A percentile compares a stretch with the other conserved stretches of the same genome.
Evolutionary conservation across 331 rosid genomes (phyloP).

Genomic region (Saraca asoca): DNA sequence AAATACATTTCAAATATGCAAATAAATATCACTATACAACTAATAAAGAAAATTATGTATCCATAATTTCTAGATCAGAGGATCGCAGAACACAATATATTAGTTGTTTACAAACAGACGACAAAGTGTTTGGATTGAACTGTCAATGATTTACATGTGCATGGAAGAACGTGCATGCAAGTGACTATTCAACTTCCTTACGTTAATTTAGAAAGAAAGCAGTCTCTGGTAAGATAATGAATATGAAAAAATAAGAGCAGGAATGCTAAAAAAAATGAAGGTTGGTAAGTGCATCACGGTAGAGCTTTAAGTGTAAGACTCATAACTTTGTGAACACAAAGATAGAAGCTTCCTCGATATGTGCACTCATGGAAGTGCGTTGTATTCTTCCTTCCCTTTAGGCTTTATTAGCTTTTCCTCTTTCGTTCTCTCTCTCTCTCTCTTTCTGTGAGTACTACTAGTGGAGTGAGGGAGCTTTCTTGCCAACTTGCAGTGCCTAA

Average conservation of each 20-base stretch:
- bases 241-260: constrained; percentile 20
- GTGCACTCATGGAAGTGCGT: constrained; percentile 89
- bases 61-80: too few relatives aligned
- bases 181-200: constrained; percentile 35
- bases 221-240: too few relatives aligned
- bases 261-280: constrained; percentile 7
- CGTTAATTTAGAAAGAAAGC: constrained; percentile 26
- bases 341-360: constrained; percentile 99
- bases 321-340: constrained; percentile 56
- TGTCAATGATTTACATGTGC: constrained; percentile 47
- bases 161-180: constrained; percentile 51
- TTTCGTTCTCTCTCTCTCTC: constrained; percentile 25
- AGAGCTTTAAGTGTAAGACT: constrained; percentile 52
- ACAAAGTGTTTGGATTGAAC: constrained; percentile 43
- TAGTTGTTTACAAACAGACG: constrained; percentile 34
- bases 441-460: constrained; percentile 47
- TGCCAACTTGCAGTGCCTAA: constrained; percentile 72
- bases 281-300: constrained; percentile 36
- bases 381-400: constrained; percentile 83
- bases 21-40: too few relatives aligned
- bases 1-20: too few relatives aligned
- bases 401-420: constrained; percentile 67
- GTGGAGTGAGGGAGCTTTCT: constrained; percentile 59
- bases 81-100: too few relatives aligned
- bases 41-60: too few relatives aligned